Conservation (phyloP, 345 rosid species). For the Excoecaria agallocha region DNA sequence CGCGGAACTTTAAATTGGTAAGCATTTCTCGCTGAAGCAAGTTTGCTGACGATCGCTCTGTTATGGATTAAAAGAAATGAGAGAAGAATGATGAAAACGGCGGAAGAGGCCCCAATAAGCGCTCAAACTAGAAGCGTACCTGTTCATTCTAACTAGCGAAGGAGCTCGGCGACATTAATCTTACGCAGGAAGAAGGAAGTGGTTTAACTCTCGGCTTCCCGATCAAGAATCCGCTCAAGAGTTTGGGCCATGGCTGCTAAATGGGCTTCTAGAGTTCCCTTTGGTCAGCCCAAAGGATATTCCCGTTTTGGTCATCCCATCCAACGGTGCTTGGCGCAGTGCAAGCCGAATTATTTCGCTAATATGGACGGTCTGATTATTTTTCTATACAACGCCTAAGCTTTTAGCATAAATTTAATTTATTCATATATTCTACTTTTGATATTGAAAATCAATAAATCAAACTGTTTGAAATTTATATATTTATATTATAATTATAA, state of each 20-base stretch:
- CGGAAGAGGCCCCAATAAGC: not conserved
- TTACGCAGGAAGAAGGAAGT: not conserved
- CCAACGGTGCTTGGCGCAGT: no score
- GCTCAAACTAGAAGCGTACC: conserved; percentile 12
- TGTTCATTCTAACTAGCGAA: conserved; percentile 10
- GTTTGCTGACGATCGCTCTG: conserved; percentile 12
- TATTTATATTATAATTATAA: no score
- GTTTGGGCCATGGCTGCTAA: not conserved
- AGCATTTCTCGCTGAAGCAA: not conserved
- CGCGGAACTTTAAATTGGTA: conserved; percentile 7
- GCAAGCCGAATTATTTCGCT: no score
- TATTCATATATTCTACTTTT: no score
- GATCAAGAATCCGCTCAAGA: not conserved
- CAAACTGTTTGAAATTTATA: no score
- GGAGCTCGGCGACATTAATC: not conserved
- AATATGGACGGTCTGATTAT: no score
- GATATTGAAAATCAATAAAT: no score
- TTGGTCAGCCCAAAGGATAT: not conserved
- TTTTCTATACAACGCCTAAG: no score
- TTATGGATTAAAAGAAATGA: not conserved
- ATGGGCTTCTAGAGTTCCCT: not conserved
- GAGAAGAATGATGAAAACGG: not conserved
- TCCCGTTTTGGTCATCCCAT: no score
- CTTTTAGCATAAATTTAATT: no score
- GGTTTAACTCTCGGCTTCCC: not conserved